Evolutionary conservation across 192 early-diverging fungal species (phyloP), one percentile per base, ranked within the genome.

Genomic region (Coemansia interrupta): DNA sequence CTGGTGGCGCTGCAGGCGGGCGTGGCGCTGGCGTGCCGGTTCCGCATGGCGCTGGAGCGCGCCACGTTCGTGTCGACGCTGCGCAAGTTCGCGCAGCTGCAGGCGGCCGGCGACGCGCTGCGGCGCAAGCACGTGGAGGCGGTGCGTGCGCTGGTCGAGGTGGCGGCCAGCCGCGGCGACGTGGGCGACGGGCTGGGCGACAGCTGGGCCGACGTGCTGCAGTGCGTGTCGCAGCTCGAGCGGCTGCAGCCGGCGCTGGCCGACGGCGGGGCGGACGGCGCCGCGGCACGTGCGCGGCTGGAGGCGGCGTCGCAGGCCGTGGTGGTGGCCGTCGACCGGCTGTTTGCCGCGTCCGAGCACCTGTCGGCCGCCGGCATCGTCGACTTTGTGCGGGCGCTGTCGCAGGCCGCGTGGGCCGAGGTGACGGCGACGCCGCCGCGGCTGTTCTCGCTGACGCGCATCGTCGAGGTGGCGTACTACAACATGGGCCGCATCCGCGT

Each of bases 381-480:
- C 30, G 89, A 94, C 68, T 97, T 95, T 77, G 92, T 94, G 43
- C 74, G 85, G 10, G 87, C 92, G 4, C 70, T 97, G 46, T 91
- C 92, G 66, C 68, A 84, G 30, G 90, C 91, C 0, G 92, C 90
- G 6, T 89, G 91, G 86, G 87, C 92, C 60, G 95, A 97, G 68
- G 90, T 96, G 28, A 61, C 62, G 0, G 48, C 70, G 13, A 32
- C 68, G n/a, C 80, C 83, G 7, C 90, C 92, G 46, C 73, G 94
- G 18, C 88, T 93, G 86, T 97, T 91, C 74, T 88, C 90, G 61
- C 75, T 97, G 58, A 93, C 93, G 64, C 95, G 95, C 62, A 83
- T 97, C 51, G 95, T 97, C 1, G 95, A 97, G 65, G 93, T 97
- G 50, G 86, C 92, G 1, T 92, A 97, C 77, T 97, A 97, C 80